Conservation (phyloP, 768 basidiomycete genomes). For the Naganishia kalamii region DNA sequence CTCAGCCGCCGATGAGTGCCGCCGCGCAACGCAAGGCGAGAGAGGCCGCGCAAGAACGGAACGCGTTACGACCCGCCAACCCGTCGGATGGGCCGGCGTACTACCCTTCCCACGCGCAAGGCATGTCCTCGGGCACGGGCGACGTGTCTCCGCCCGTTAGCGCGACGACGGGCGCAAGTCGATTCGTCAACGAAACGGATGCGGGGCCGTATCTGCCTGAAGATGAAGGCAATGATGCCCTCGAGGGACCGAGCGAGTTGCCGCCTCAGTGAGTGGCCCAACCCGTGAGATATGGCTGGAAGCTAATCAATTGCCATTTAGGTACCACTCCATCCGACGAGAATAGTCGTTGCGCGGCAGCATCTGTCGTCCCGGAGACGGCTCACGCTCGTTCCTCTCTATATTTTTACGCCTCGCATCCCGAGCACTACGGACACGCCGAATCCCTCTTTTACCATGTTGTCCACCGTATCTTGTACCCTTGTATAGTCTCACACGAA, state of each 20-base stretch:
- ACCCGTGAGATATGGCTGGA: background rate
- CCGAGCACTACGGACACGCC: too few relatives aligned
- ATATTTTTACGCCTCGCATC: too few relatives aligned
- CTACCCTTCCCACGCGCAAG: background rate
- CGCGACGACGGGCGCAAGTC: slow-evolving; percentile 20
- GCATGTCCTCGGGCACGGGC: background rate
- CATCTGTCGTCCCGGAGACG: too few relatives aligned
- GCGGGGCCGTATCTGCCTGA: slow-evolving; percentile 31
- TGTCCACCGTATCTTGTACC: too few relatives aligned
- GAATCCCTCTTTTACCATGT: too few relatives aligned
- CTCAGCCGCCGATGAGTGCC: background rate
- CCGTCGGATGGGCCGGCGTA: slow-evolving; percentile 10
- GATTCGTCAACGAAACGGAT: slow-evolving; percentile 37
- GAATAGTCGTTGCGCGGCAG: background rate
- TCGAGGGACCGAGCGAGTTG: slow-evolving; percentile 31
- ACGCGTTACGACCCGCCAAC: slow-evolving; percentile 2
- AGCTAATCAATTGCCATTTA: background rate
- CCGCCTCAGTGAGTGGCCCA: slow-evolving; percentile 44
- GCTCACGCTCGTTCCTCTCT: too few relatives aligned
- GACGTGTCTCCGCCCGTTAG: background rate
- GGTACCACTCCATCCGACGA: background rate
- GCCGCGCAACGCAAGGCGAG: slow-evolving; percentile 36
- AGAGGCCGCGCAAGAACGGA: slow-evolving; percentile 41
- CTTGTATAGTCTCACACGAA: too few relatives aligned
- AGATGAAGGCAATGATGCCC: slow-evolving; percentile 20